A percentile compares a stretch with the other conserved stretches of the same genome.
Evolutionary conservation across 2,329 filamentous ascomycete species (phyloP).

Genomic region (Fusarium sp.): DNA sequence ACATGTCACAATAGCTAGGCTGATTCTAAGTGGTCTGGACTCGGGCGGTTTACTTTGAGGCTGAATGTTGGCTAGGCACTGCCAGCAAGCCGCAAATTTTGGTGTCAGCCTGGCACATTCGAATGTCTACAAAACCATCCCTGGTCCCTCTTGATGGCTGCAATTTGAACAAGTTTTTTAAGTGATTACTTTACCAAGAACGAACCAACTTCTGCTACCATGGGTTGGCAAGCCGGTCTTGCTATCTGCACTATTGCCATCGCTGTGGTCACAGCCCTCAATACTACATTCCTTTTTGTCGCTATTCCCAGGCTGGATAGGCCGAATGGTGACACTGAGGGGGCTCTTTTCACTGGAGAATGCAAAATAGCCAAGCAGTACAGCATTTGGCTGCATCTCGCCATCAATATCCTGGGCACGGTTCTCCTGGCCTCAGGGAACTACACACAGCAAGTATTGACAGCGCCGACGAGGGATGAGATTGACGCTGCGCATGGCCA

Average conservation of each 20-base stretch:
- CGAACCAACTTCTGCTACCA: too few relatives aligned
- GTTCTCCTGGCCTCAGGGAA: not conserved
- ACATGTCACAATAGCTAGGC: too few relatives aligned
- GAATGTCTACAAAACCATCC: too few relatives aligned
- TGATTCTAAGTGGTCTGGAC: too few relatives aligned
- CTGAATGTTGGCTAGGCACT: too few relatives aligned
- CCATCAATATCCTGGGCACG: not conserved
- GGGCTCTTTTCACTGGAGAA: not conserved
- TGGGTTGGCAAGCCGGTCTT: not conserved
- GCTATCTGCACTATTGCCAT: not conserved
- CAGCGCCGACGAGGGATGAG: constrained; percentile 3
- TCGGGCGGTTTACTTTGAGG: too few relatives aligned
- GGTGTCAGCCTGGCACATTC: too few relatives aligned
- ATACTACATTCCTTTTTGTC: not conserved
- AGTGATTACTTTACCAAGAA: too few relatives aligned
- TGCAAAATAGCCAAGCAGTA: not conserved
- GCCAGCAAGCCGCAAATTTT: too few relatives aligned
- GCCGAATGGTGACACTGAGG: not conserved
- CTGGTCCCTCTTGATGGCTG: too few relatives aligned
- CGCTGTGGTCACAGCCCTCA: not conserved
- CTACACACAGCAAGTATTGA: constrained; percentile 6
- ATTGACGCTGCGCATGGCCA: constrained; percentile 1
- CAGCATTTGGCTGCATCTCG: not conserved
- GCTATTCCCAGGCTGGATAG: not conserved
- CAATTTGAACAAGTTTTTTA: too few relatives aligned